phyloP scores from a whole-genome alignment of 495 filamentous ascomycete species.

The Lophium mytilinum region DNA sequence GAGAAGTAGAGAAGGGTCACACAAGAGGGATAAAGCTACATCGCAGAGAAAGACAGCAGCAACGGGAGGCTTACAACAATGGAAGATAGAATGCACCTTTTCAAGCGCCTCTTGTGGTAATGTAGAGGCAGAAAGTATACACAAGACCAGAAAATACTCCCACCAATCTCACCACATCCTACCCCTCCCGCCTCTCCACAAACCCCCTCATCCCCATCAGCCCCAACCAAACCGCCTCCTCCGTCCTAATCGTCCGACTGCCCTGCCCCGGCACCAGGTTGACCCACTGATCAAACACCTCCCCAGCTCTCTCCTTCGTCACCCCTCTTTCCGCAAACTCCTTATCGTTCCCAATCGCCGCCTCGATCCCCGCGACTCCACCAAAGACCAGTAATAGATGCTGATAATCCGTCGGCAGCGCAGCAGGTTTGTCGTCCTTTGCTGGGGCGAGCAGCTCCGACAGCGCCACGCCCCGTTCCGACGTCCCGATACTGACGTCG shows the following conservation, averaged over 20 bases:
- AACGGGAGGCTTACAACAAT: too few relatives aligned
- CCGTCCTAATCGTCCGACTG: slow-evolving; percentile 67
- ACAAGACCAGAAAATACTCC: too few relatives aligned
- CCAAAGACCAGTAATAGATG: slow-evolving; percentile 68
- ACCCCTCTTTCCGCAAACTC: slow-evolving; percentile 50
- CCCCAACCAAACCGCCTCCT: slow-evolving; percentile 68
- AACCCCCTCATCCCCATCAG: slow-evolving; percentile 52
- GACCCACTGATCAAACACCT: slow-evolving; percentile 71
- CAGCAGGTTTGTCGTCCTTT: background rate
- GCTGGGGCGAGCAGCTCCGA: slow-evolving; percentile 4
- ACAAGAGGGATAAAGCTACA: too few relatives aligned
- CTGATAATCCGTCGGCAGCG: slow-evolving; percentile 40
- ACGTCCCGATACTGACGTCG: slow-evolving; percentile 62
- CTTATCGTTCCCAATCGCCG: slow-evolving; percentile 56
- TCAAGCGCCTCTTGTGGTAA: too few relatives aligned
- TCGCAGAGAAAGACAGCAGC: too few relatives aligned
- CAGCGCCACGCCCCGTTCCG: slow-evolving; percentile 58
- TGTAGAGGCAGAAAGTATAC: too few relatives aligned
- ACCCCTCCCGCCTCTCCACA: slow-evolving; percentile 13
- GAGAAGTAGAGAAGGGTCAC: too few relatives aligned
- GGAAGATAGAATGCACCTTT: too few relatives aligned
- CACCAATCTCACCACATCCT: too few relatives aligned
- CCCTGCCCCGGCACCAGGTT: slow-evolving; percentile 67
- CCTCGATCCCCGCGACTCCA: slow-evolving; percentile 63
- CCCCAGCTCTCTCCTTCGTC: slow-evolving; percentile 44